A percentile compares a stretch with the other conserved stretches of the same genome.
phyloP scores from a whole-genome alignment of 768 basidiomycete species.

The Tricholoma bakamatsutake region DNA sequence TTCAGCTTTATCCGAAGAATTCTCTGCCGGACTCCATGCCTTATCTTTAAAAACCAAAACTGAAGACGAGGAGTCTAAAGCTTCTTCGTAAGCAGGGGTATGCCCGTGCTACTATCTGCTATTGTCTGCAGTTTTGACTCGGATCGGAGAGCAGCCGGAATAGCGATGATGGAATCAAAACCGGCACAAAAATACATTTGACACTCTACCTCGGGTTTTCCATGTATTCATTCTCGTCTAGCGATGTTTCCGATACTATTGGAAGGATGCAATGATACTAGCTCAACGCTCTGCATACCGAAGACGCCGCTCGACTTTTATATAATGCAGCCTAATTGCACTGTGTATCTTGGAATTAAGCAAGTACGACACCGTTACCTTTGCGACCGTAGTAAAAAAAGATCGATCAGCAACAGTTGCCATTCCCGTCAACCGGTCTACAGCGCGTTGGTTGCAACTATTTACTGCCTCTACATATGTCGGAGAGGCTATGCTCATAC shows the following conservation, averaged over 20 bases:
- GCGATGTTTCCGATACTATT: background rate
- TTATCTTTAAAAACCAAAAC: conserved; percentile 74
- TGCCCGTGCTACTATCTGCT: background rate
- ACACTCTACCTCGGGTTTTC: too few relatives aligned
- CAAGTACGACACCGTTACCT: background rate
- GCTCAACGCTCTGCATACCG: background rate
- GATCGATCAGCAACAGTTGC: conserved; percentile 7
- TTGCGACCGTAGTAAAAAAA: conserved; percentile 6
- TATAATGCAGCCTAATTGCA: background rate
- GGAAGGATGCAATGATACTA: background rate
- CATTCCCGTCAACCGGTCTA: conserved; percentile 8
- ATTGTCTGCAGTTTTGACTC: too few relatives aligned
- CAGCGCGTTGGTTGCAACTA: conserved; percentile 10
- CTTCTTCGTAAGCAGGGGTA: background rate
- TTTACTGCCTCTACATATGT: background rate
- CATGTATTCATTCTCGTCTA: too few relatives aligned
- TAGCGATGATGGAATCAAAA: too few relatives aligned
- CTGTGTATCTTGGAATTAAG: background rate
- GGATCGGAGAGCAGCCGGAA: too few relatives aligned
- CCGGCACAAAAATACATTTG: too few relatives aligned
- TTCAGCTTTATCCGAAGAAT: conserved; percentile 63
- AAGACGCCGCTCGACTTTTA: background rate
- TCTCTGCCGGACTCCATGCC: conserved; percentile 68
- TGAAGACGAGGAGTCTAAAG: conserved; percentile 35
- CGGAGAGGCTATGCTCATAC: conserved; percentile 12